Evolutionary conservation across 306 rosid genomes (phyloP).

Genomic region (Citrullus colocynthis): DNA sequence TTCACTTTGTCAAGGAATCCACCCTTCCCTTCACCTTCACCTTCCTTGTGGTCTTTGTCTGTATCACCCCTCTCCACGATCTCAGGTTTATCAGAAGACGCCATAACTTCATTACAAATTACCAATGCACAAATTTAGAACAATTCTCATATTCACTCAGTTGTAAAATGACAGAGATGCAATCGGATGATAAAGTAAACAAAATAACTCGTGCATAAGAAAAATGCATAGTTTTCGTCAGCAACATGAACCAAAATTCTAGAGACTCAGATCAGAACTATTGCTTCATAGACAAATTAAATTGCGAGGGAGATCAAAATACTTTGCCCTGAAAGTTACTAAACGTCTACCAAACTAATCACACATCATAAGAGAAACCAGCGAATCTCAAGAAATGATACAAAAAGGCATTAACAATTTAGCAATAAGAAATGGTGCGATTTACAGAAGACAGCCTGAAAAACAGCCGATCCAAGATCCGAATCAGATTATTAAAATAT

Average conservation of each 20-base stretch:
- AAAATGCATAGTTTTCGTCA: not conserved
- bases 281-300: not conserved
- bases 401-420: not conserved
- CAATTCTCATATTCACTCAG: not conserved
- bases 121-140: not conserved
- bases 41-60: constrained; percentile 35
- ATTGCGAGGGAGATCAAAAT: not conserved
- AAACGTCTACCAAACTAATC: not conserved
- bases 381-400: not conserved
- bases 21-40: constrained; percentile 40
- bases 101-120: constrained; percentile 25
- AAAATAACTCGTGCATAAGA: not conserved
- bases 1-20: constrained; percentile 81
- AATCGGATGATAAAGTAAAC: not conserved
- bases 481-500: not conserved
- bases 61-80: constrained; percentile 40
- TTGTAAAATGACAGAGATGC: not conserved
- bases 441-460: not conserved
- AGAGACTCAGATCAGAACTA: not conserved
- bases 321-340: not conserved
- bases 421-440: not conserved
- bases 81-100: constrained; percentile 49
- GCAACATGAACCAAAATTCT: not conserved
- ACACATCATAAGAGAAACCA: not conserved
- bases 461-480: not conserved